Conservation (phyloP, 2,329 filamentous ascomycete genomes). For the Capronia epimyces region DNA sequence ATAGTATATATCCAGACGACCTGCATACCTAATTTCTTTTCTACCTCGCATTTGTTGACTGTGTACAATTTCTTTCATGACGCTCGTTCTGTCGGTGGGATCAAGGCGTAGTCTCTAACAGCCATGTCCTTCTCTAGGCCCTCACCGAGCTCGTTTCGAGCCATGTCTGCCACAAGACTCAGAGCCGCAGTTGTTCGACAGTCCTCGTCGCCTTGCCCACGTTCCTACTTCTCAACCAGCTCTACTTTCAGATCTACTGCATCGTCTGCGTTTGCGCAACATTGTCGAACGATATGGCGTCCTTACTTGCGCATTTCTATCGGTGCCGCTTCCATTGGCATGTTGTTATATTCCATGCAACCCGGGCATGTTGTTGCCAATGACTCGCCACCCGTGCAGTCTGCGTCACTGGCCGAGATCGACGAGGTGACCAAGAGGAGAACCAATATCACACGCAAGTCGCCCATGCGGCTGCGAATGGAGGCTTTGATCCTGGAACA, state of each 20-base stretch:
- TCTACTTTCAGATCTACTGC: conserved; percentile 26
- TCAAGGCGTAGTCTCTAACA: not conserved
- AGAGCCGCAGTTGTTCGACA: not conserved
- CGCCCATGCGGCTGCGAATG: conserved; percentile 96
- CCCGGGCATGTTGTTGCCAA: conserved; percentile 15
- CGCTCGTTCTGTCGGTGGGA: not conserved
- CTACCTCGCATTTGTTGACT: not conserved
- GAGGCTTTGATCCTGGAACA: conserved; percentile 92
- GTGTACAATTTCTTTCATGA: not conserved
- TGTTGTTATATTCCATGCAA: conserved; percentile 50
- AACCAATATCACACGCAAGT: conserved; percentile 65
- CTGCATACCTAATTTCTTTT: not conserved
- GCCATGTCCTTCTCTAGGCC: conserved; percentile 12
- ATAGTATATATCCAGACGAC: not conserved
- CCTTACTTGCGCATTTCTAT: conserved; percentile 47
- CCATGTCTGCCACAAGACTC: conserved; percentile 2
- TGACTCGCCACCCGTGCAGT: conserved; percentile 29
- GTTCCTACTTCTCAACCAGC: conserved; percentile 25
- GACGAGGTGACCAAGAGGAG: conserved; percentile 78
- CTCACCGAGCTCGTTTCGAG: conserved; percentile 16
- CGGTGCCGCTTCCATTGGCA: conserved; percentile 46
- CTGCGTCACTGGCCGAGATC: conserved; percentile 67
- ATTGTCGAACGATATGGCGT: conserved; percentile 38
- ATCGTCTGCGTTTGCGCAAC: conserved; percentile 9
- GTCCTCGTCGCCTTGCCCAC: not conserved